Evolutionary conservation across 768 basidiomycete species (phyloP).

Genomic region (Kwoniella bestiolae): DNA sequence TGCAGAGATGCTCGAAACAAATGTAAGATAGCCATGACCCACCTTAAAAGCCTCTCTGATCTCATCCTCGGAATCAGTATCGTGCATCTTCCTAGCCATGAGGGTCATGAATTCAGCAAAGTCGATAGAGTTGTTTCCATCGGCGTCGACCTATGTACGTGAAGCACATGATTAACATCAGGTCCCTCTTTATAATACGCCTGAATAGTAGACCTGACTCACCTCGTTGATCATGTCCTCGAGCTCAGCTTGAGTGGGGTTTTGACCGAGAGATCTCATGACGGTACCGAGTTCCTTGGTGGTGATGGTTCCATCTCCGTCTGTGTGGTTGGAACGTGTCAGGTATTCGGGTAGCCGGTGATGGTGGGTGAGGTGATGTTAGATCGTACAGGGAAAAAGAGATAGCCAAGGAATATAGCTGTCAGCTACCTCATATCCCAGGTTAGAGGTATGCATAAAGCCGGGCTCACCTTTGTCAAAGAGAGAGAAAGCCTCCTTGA

Average conservation of each 20-base stretch:
- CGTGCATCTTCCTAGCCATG: conserved; percentile 86
- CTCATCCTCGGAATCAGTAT: conserved; percentile 91
- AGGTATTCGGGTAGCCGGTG: background rate
- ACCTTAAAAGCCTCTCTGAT: conserved; percentile 96
- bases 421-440: background rate
- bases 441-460: background rate
- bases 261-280: conserved; percentile 90
- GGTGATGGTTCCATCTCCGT: conserved; percentile 92
- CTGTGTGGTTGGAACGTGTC: conserved; percentile 57
- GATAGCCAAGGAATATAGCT: background rate
- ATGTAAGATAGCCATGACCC: no score
- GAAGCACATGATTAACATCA: background rate
- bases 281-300: conserved; percentile 88
- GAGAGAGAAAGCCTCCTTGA: conserved; percentile 98
- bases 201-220: conserved; percentile 6
- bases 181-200: background rate
- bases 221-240: conserved; percentile 93
- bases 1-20: no score
- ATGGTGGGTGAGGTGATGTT: no score
- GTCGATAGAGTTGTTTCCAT: conserved; percentile 86
- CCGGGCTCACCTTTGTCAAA: conserved; percentile 84
- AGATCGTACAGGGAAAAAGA: no score
- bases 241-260: conserved; percentile 87
- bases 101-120: conserved; percentile 81
- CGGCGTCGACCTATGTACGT: conserved; percentile 69